Evolutionary conservation across 306 rosid genomes (phyloP), one percentile per base, ranked within the genome.

Genomic region (Vicia faba): DNA sequence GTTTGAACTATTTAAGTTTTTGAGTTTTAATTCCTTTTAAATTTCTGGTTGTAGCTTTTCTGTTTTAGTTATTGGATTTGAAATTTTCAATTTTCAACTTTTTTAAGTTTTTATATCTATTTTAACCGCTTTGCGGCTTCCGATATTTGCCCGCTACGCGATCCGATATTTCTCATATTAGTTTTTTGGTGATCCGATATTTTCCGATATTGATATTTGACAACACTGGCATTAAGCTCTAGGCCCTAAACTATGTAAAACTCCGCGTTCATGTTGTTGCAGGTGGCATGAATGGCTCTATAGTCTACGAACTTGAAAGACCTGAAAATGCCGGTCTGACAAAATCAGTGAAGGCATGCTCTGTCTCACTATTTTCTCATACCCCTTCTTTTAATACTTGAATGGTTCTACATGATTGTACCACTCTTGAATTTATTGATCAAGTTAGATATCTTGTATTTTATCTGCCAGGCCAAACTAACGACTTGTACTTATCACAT

Each of bases 261-360:
- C 12, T 35, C 61, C 44, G n/a, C 15, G 43, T 54, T 19, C 3
- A 33, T 71, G 58, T 71, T 51, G 50, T 68, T 81, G 79, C 84
- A 90, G 99, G 99, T 77, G 99, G 99, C 29, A 93, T 88, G 99
- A 90, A 93, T 72, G 97, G 99, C 74, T 90, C 97, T 60, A 58
- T 93, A 28, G 64, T 86, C 64, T 81, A 82, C 14, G 99, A 93
- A 81, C 96, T 93, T 76, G 90, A 79, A 75, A 88, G 97, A 81
- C 91, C 85, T 20, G 97, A 93, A 86, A 93, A 90, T 72, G 78
- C 81, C 51, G 96, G 97, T 61, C 91, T 93, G 23, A 82, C 83
- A 67, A 84, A 81, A 64, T 83, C 97, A 68, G 48, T 90, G 48
- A 88, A 90, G 97, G 99, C 81, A 81, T 29, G 86, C 54, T 73